Evolutionary conservation across 495 filamentous ascomycete genomes (phyloP).

Genomic region (Tuber calosporum): DNA sequence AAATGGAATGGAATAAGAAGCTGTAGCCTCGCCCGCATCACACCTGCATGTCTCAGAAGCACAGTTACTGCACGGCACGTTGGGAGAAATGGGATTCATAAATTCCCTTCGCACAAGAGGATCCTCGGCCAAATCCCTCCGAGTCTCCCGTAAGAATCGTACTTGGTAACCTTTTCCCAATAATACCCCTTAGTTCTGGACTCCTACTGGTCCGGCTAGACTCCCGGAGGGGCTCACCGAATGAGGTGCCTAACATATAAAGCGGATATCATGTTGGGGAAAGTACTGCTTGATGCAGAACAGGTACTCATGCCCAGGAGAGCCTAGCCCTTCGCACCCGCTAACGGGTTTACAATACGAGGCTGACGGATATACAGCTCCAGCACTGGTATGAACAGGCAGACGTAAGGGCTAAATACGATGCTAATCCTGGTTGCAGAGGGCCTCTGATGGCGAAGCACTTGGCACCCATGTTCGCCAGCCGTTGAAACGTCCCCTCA

Average conservation of each 20-base stretch:
- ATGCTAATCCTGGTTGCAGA: background rate
- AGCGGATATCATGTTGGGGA: background rate
- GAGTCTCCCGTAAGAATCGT: slow-evolving; percentile 1
- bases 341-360: background rate
- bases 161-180: background rate
- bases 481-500: background rate
- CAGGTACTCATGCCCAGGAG: background rate
- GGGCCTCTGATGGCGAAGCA: background rate
- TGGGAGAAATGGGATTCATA: background rate
- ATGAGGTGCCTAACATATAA: background rate
- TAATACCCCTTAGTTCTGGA: background rate
- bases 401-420: background rate
- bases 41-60: slow-evolving; percentile 4
- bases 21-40: background rate
- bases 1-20: background rate
- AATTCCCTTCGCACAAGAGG: background rate
- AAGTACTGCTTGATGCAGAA: background rate
- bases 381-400: background rate
- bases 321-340: background rate
- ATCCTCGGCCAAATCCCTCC: background rate
- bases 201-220: background rate
- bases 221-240: background rate
- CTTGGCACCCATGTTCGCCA: background rate
- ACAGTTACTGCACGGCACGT: background rate
- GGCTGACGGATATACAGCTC: background rate